A percentile compares a stretch with the other conserved stretches of the same genome.
These are phyloP conservation scores for Gilbertella persicaria DNA, from an alignment of 371 early-diverging fungal species.

Conservation along the genomic window DNA sequence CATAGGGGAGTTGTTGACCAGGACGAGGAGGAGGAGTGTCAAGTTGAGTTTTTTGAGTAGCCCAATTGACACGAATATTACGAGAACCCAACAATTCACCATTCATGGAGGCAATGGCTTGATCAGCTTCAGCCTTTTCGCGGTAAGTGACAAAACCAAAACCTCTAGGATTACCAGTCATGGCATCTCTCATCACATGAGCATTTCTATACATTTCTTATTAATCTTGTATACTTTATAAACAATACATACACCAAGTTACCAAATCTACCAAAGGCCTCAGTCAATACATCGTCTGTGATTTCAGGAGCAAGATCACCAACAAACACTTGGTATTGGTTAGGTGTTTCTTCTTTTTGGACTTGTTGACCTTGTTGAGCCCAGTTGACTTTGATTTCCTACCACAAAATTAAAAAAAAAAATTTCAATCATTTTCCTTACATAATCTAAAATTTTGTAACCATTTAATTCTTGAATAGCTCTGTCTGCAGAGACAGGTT, in stretches of 20 bases:
- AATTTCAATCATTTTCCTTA: constrained; percentile 16
- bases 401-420: background rate
- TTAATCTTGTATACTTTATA: constrained; percentile 31
- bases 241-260: constrained; percentile 63
- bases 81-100: constrained; percentile 73
- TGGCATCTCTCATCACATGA: constrained; percentile 76
- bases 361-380: constrained; percentile 36
- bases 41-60: constrained; percentile 63
- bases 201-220: constrained; percentile 36
- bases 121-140: constrained; percentile 77
- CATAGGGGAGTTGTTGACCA: constrained; percentile 65
- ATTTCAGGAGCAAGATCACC: constrained; percentile 89
- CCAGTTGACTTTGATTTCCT: constrained; percentile 59
- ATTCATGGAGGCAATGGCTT: constrained; percentile 86
- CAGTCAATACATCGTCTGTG: constrained; percentile 68
- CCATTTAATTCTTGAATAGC: constrained; percentile 82
- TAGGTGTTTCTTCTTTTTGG: constrained; percentile 58
- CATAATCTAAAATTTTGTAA: constrained; percentile 63
- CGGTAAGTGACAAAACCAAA: constrained; percentile 85
- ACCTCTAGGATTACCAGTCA: constrained; percentile 80
- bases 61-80: constrained; percentile 71
- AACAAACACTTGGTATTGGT: constrained; percentile 81
- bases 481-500: constrained; percentile 71
- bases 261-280: constrained; percentile 68
- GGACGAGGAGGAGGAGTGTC: constrained; percentile 58